phyloP scores from a whole-genome alignment of 139 green algal genomes.

The Desmodesmus armatus region DNA sequence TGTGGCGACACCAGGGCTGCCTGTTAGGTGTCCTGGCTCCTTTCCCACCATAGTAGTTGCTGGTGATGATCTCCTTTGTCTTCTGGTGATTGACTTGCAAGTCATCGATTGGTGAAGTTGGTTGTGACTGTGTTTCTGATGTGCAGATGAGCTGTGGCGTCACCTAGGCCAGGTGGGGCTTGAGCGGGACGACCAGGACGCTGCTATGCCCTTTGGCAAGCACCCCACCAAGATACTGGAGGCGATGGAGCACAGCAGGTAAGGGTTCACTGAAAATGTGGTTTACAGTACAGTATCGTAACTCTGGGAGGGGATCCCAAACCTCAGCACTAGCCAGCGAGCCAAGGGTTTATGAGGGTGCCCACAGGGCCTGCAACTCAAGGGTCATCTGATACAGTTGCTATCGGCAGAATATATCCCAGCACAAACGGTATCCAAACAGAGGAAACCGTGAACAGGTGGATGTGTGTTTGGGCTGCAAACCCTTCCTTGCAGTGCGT shows the following conservation, averaged over 20 bases:
- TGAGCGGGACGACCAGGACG: neutral
- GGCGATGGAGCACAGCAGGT: neutral
- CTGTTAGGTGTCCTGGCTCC: neutral
- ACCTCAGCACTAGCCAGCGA: too few species aligned
- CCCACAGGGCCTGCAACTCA: neutral
- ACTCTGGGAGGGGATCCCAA: too few species aligned
- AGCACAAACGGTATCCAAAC: neutral
- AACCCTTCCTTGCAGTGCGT: neutral
- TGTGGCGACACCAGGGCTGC: neutral
- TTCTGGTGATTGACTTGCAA: neutral
- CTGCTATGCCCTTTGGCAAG: neutral
- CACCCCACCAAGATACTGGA: neutral
- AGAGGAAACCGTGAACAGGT: too few species aligned
- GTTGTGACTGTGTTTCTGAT: too few species aligned
- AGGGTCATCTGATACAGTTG: neutral
- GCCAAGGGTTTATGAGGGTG: too few species aligned
- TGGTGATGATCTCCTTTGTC: neutral
- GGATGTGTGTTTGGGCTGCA: neutral
- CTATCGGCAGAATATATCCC: neutral
- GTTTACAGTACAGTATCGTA: neutral
- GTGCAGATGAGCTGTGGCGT: conserved; percentile 25
- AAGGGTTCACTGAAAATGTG: neutral
- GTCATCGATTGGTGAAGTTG: neutral
- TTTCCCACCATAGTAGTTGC: neutral
- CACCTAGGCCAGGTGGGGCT: conserved; percentile 22